Conservation (phyloP, 345 rosid genomes). For the Kandelia obovata region DNA sequence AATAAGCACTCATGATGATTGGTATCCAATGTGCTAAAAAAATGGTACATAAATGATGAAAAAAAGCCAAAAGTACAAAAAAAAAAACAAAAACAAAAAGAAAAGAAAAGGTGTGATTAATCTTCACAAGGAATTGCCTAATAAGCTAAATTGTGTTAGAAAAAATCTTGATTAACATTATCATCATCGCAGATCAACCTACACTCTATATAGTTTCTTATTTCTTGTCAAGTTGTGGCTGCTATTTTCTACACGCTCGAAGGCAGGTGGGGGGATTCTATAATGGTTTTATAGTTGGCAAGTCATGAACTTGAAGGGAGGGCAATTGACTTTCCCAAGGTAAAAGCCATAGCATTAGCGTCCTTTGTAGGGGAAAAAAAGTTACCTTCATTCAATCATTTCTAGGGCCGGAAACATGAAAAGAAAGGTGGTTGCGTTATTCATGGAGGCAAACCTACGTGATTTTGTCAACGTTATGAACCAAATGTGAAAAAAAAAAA, state of each 20-base stretch:
- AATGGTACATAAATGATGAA: not conserved
- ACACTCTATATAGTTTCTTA: no score
- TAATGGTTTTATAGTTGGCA: not conserved
- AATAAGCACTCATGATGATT: conserved; percentile 16
- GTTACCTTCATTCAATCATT: conserved; percentile 6
- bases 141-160: no score
- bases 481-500: not conserved
- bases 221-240: not conserved
- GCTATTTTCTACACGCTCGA: not conserved
- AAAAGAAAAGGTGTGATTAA: no score
- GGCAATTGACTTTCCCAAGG: conserved; percentile 24
- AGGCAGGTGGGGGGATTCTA: not conserved
- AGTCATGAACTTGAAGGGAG: conserved; percentile 9
- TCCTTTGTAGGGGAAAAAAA: conserved; percentile 9
- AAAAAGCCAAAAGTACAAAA: no score
- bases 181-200: no score
- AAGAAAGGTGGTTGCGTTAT: conserved; percentile 11
- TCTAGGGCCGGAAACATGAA: conserved; percentile 3
- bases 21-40: conserved; percentile 11
- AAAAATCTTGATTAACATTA: no score
- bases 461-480: conserved; percentile 12
- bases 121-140: no score
- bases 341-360: not conserved
- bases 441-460: conserved; percentile 15
- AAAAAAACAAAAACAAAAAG: no score